Evolutionary conservation across 768 basidiomycete genomes (phyloP).

Genomic region (Suillus luteus): DNA sequence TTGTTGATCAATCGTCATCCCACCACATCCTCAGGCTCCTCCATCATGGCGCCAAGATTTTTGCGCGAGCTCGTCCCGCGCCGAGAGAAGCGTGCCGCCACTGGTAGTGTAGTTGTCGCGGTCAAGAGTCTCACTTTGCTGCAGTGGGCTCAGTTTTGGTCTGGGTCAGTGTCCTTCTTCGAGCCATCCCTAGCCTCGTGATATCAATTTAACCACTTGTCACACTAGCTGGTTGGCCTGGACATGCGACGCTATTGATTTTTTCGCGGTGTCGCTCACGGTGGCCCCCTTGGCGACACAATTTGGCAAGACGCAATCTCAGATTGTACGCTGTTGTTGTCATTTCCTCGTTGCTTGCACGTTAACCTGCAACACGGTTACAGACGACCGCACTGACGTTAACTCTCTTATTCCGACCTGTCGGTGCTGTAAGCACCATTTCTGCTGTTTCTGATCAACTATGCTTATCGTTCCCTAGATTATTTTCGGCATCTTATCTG

Average conservation of each 20-base stretch:
- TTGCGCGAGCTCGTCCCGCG: conserved; percentile 50
- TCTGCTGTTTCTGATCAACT: not conserved
- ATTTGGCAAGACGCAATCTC: conserved; percentile 43
- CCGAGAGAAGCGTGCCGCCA: conserved; percentile 40
- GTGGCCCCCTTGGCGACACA: conserved; percentile 47
- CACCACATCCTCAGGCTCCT: not conserved
- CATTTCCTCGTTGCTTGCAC: not conserved
- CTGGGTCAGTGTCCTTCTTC: conserved; percentile 43
- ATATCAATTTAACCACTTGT: not conserved
- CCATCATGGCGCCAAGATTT: conserved; percentile 52
- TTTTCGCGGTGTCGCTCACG: conserved; percentile 74
- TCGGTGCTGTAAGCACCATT: conserved; percentile 56
- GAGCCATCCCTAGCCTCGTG: not conserved
- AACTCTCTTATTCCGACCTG: conserved; percentile 87
- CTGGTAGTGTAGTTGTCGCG: conserved; percentile 45
- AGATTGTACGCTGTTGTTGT: conserved; percentile 41
- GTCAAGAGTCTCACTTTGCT: conserved; percentile 47
- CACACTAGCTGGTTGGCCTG: conserved; percentile 73
- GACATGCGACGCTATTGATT: conserved; percentile 87
- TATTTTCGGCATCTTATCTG: conserved; percentile 82
- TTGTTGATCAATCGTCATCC: not conserved
- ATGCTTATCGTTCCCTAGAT: conserved; percentile 34
- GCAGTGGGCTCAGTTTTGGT: conserved; percentile 61
- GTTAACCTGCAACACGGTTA: not conserved
- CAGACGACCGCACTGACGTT: conserved; percentile 85